These are phyloP conservation scores for Ganoderma boninense DNA, from an alignment of 1,284 basidiomycete genomes.

Conservation along the genomic window DNA sequence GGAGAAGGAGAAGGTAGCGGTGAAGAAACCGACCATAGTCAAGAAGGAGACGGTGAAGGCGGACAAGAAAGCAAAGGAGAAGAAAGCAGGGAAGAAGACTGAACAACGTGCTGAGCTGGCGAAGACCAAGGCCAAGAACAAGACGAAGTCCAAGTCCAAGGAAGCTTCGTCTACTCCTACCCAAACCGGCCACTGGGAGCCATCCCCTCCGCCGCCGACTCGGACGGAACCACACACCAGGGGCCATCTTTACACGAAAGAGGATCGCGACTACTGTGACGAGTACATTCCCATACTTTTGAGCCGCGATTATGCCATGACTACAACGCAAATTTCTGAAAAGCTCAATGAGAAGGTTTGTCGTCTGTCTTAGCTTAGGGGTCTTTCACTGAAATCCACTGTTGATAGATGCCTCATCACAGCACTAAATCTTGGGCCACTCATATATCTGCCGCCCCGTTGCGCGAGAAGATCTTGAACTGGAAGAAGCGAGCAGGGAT, in stretches of 20 bases:
- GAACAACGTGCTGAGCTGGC: background rate
- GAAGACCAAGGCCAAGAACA: slow-evolving; percentile 2
- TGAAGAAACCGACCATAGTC: slow-evolving; percentile 1
- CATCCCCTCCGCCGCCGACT: slow-evolving; percentile 53
- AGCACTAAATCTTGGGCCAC: slow-evolving; percentile 47
- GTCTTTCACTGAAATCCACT: background rate
- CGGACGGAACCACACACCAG: slow-evolving; percentile 36
- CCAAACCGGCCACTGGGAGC: slow-evolving; percentile 39
- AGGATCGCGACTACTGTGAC: slow-evolving; percentile 53
- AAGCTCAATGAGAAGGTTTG: slow-evolving; percentile 52
- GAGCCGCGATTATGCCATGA: slow-evolving; percentile 47
- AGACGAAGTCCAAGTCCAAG: background rate
- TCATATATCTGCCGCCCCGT: background rate
- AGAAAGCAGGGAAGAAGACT: slow-evolving; percentile 8
- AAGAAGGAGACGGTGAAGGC: slow-evolving; percentile 15
- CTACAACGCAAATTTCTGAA: slow-evolving; percentile 40
- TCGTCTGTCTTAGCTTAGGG: background rate
- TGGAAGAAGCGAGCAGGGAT: slow-evolving; percentile 46
- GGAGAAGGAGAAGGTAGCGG: background rate
- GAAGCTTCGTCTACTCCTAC: background rate
- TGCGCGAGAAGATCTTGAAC: slow-evolving; percentile 17
- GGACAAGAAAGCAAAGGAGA: slow-evolving; percentile 15
- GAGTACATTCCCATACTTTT: slow-evolving; percentile 46
- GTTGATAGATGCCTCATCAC: slow-evolving; percentile 57
- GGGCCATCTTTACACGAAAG: slow-evolving; percentile 53